Evolutionary conservation across 2,329 filamentous ascomycete genomes (phyloP), one percentile per base, ranked within the genome.

Genomic region (Microdochium bolleyi): DNA sequence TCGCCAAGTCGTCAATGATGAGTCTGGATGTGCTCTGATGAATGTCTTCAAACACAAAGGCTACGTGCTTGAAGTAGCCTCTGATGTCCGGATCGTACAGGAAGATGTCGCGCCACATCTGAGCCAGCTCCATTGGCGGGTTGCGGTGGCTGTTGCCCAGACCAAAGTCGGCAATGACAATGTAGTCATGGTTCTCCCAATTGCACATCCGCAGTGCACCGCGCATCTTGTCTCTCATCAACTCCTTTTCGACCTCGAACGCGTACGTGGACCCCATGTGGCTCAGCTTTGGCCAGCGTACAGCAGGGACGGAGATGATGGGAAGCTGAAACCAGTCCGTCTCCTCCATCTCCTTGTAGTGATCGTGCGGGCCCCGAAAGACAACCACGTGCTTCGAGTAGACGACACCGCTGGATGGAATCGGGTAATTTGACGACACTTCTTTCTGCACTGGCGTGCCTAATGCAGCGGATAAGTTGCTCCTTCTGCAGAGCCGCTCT

Each of bases 401-500:
- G 52, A 91, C 82, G 1, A 84, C 87, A 3, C 85, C 86, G 55
- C 77, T 79, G 24, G 82, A 78, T 2, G 86, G 85, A 56, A 91
- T 84, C 9, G 88, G 88, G 62, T 91, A 92, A 64, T 88, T 83
- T 55, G 67, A 66, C 3, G 69, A 57, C 24, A 70, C 64, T 16
- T 73, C 73, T 11, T 70, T 72, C 2, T 76, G 71, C 55, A 76
- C 83, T 1, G 85, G 83, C 48, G 79, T 85, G 22, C 76, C 78
- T 49, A 91, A 74, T 2, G 84, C 83, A 19, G 85, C 82, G 5
- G 85, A 85, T 32, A 92, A 78, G 57, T 86, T 90, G 70, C 85
- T 89, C 59, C 88, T 77, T 55, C 87, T 78, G 62, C 87, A 88
- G 37, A 92, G 78, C 58, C 85, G 85, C 67, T 91, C 88, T 70